phyloP scores from a whole-genome alignment of 352 stramenopile species.

The Phytopythium oedochilum region DNA sequence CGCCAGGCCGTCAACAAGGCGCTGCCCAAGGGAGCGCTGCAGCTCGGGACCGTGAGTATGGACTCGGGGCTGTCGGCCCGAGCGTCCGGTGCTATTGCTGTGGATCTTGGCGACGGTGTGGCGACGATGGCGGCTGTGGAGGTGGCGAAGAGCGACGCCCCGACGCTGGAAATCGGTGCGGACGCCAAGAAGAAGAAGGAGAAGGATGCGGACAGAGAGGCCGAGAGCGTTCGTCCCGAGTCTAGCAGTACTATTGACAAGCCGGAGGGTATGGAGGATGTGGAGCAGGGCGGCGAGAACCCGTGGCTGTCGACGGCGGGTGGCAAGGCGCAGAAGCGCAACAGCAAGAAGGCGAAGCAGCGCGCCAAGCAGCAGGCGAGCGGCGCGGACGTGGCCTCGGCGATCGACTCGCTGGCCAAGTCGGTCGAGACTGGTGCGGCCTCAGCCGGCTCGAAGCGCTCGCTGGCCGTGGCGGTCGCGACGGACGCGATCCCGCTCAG shows the following conservation, averaged over 20 bases:
- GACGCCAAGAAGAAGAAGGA: conserved; percentile 6
- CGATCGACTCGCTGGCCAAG: conserved; percentile 60
- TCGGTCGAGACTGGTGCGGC: conserved; percentile 24
- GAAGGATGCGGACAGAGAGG: conserved; percentile 6
- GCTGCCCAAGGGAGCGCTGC: conserved; percentile 43
- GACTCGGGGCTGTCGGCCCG: conserved; percentile 63
- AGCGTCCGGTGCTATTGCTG: conserved; percentile 52
- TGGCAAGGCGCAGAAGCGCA: conserved; percentile 59
- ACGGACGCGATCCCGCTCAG: conserved; percentile 7
- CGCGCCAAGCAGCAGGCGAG: conserved; percentile 21
- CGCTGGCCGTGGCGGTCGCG: conserved; percentile 28
- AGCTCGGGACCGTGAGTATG: conserved; percentile 69
- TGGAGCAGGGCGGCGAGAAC: conserved; percentile 46
- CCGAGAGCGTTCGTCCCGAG: not conserved
- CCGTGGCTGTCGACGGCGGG: conserved; percentile 50
- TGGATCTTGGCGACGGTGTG: conserved; percentile 62
- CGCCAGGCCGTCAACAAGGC: conserved; percentile 47
- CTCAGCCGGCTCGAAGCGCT: conserved; percentile 37
- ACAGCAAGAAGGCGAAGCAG: conserved; percentile 61
- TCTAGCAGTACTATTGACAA: conserved; percentile 6
- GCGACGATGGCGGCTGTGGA: conserved; percentile 18
- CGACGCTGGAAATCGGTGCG: conserved; percentile 30
- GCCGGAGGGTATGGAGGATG: conserved; percentile 11
- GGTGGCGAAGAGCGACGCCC: conserved; percentile 11
- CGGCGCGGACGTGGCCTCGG: conserved; percentile 35